Conservation (phyloP, 2,329 filamentous ascomycete species). For the Laburnicola sp. region DNA sequence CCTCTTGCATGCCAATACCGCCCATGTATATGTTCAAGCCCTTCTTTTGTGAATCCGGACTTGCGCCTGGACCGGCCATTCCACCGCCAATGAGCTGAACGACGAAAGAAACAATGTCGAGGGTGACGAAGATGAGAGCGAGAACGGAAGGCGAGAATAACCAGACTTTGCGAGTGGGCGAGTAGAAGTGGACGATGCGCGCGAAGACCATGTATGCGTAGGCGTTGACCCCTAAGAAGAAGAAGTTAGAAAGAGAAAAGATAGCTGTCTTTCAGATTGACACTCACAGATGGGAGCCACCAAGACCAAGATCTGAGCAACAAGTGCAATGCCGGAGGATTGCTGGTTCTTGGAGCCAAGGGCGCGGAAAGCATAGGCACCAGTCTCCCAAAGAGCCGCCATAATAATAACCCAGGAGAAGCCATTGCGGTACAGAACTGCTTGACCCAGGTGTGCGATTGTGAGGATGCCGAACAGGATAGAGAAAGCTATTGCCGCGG, state of each 20-base stretch:
- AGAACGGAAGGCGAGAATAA: conserved; percentile 24
- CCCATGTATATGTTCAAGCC: conserved; percentile 50
- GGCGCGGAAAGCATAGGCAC: conserved; percentile 47
- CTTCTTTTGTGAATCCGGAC: conserved; percentile 31
- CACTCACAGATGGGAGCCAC: conserved; percentile 44
- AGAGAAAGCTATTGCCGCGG: conserved; percentile 24
- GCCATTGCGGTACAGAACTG: conserved; percentile 27
- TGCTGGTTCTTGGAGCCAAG: conserved; percentile 48
- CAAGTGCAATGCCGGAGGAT: conserved; percentile 33
- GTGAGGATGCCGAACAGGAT: conserved; percentile 25
- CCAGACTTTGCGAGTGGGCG: conserved; percentile 24
- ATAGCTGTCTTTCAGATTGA: conserved; percentile 3
- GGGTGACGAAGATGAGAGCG: conserved; percentile 44
- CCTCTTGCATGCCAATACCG: conserved; percentile 27
- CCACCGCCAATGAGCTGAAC: conserved; percentile 47
- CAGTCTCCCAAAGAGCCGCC: conserved; percentile 49
- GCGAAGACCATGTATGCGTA: conserved; percentile 48
- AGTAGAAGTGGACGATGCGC: conserved; percentile 46
- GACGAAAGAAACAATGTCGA: conserved; percentile 51
- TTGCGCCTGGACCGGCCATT: conserved; percentile 37
- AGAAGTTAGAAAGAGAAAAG: conserved; percentile 15
- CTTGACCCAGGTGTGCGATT: conserved; percentile 21
- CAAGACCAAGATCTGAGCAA: conserved; percentile 50
- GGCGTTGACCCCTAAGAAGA: conserved; percentile 49
- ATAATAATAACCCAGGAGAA: conserved; percentile 51